Base-by-base conservation (phyloP, 768 basidiomycete genomes). In the Mycena galopus region DNA sequence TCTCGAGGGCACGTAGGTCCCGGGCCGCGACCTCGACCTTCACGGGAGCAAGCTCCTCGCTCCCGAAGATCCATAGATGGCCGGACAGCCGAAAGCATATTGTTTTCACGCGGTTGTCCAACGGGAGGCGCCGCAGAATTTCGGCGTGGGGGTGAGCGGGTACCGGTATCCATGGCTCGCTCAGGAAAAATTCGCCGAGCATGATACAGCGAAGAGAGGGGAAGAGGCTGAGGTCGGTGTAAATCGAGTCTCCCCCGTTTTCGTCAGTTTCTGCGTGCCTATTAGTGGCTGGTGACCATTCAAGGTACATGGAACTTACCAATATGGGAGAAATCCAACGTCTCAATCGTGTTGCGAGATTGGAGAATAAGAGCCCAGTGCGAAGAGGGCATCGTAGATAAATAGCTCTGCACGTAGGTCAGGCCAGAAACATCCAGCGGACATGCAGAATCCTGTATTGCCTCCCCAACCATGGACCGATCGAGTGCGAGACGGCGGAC, bases 171-270 rank as follows among this genome's bases (percentile, higher is more conserved):
- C 35, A 6, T 6, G 33, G 32, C 4, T 12, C 17, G 33, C 8
- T 33, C 21, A n/a, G 33, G 33, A 11, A 25, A 3, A 58, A 23
- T n/a, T 58, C 10, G n/a, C 33, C 33, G 33, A 58, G 33, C n/a
- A 23, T 58, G 33, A 58, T 35, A 23, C 35, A 35, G 21, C 57
- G 32, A 3, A 61, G 37, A 19, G 29, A 39, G 39, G 60, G 60
- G 60, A 61, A 61, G 60, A 44, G 37, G 25, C 37, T 30, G 60
- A 61, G 39, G 21, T 61, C 60, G 25, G 44, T 17, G 60, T 23
- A 50, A 50, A 50, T n/a, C 6, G n/a, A 17, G 10, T 60, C n/a
- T n/a, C n/a, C n/a, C n/a, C n/a, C n/a, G n/a, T n/a, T n/a, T n/a
- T n/a, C n/a, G n/a, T n/a, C n/a, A n/a, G n/a, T n/a, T n/a, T n/a